Conservation (phyloP, 768 basidiomycete species). For the Boletus barrowsii region DNA sequence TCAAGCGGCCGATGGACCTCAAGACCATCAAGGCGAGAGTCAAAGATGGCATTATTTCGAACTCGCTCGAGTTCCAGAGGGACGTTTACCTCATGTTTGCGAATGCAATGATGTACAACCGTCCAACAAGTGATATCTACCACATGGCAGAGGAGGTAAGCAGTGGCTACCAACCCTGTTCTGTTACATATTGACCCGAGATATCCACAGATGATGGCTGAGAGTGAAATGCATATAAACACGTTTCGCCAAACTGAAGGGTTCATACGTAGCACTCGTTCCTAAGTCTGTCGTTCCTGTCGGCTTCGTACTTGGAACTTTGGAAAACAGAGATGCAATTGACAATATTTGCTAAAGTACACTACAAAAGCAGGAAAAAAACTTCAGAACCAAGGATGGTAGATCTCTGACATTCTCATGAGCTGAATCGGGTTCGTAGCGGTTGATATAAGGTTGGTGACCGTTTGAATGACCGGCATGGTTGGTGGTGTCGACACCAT, state of each 20-base stretch:
- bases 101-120: constrained; percentile 97
- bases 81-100: constrained; percentile 94
- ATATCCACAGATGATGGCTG: constrained; percentile 64
- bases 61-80: constrained; percentile 83
- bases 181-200: background rate
- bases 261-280: constrained; percentile 45
- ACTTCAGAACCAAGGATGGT: constrained; percentile 77
- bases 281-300: constrained; percentile 11
- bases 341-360: constrained; percentile 3
- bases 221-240: constrained; percentile 64
- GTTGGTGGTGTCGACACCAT: constrained; percentile 23
- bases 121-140: constrained; percentile 80
- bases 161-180: background rate
- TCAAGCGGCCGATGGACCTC: constrained; percentile 93
- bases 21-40: constrained; percentile 88
- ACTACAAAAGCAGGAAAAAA: background rate
- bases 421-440: constrained; percentile 87
- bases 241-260: constrained; percentile 78
- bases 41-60: constrained; percentile 78
- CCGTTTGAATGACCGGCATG: constrained; percentile 69
- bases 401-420: constrained; percentile 81
- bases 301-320: background rate
- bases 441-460: constrained; percentile 76
- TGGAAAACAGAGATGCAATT: constrained; percentile 1
- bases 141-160: constrained; percentile 89